These are phyloP conservation scores for Aspergillus baeticus DNA, from an alignment of 495 filamentous ascomycete species.

Conservation along the genomic window DNA sequence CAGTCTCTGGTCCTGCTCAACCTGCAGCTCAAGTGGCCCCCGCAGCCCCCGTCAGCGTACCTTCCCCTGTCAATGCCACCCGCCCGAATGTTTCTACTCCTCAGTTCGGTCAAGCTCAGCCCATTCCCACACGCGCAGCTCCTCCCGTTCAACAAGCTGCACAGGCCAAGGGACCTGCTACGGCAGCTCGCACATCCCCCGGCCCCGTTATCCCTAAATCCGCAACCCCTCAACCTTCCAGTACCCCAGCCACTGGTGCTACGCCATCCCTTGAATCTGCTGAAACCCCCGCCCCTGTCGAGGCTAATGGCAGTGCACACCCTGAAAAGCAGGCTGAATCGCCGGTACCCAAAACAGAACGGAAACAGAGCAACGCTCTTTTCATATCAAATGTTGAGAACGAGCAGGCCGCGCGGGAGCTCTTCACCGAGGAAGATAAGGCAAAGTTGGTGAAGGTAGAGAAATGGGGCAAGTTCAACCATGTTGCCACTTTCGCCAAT, in stretches of 20 bases:
- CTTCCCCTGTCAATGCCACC: slow-evolving; percentile 21
- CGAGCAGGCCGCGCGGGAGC: slow-evolving; percentile 72
- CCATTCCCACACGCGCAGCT: slow-evolving; percentile 22
- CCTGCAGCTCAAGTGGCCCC: slow-evolving; percentile 34
- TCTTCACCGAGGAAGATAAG: slow-evolving; percentile 80
- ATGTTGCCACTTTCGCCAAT: slow-evolving; percentile 76
- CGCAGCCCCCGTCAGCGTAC: slow-evolving; percentile 39
- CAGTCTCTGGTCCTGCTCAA: slow-evolving; percentile 32
- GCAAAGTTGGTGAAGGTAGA: slow-evolving; percentile 76
- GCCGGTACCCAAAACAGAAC: slow-evolving; percentile 39
- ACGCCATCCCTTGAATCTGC: slow-evolving; percentile 31
- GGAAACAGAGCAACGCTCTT: slow-evolving; percentile 69
- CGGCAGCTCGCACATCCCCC: slow-evolving; percentile 45
- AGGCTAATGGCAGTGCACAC: slow-evolving; percentile 38
- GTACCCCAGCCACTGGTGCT: slow-evolving; percentile 26
- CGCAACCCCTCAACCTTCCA: slow-evolving; percentile 51
- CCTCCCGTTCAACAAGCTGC: slow-evolving; percentile 35
- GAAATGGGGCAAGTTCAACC: slow-evolving; percentile 69
- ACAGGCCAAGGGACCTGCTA: slow-evolving; percentile 38
- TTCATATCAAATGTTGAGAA: slow-evolving; percentile 79
- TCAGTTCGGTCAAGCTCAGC: slow-evolving; percentile 44
- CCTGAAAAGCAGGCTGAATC: slow-evolving; percentile 40
- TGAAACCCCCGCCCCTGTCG: slow-evolving; percentile 33
- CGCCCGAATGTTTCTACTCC: slow-evolving; percentile 26
- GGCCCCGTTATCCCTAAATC: slow-evolving; percentile 54